Base-by-base conservation (phyloP, 1,139 yeast genomes). In the Debaryomyces fabryi region DNA sequence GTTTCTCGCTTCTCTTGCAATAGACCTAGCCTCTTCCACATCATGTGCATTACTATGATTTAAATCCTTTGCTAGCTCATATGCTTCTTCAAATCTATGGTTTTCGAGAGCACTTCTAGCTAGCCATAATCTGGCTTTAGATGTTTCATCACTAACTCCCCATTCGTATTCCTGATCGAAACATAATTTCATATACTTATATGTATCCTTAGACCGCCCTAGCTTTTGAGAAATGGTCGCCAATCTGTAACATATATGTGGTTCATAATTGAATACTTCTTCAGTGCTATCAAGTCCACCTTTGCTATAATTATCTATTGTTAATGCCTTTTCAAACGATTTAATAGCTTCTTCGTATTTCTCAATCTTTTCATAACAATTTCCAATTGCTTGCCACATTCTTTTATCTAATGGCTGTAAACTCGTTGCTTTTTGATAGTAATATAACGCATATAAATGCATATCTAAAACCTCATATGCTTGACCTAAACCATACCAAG, bases 401-500 rank as follows among this genome's bases (percentile, higher is more conserved):
- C 99, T 74, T 57, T 87, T 86, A 64, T 95, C 99, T 49, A 84
- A 69, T 0, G 98, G 98, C 58, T 88, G 92, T 53, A 95, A 74
- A 20, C 89, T 82, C 36, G 97, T 88, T 0, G 98, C 97, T 44
- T 89, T 77, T 67, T 93, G 97, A 63, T 90, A 95, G 64, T 95
- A 93, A 65, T 91, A 92, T 36, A 92, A 72, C 0, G 98, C 93
- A 62, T 92, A 95, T 57, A 90, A 76, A 64, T 89, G 96, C 97
- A 92, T 92, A 58, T 93, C 98, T 50, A 93, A 73, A 15, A 95
- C 96, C 65, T 95, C 99, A 63, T 95, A 95, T 1, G 99, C 98
- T 67, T 93, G 99, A 0, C 99, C 99, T 47, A 95, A 74, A 0
- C 99, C 99, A 67, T 93, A 93, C 99, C 99, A 95, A 0, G 99